Evolutionary conservation across 2,329 filamentous ascomycete genomes (phyloP), one percentile per base, ranked within the genome.

Genomic region (Myrmaecium sp.): DNA sequence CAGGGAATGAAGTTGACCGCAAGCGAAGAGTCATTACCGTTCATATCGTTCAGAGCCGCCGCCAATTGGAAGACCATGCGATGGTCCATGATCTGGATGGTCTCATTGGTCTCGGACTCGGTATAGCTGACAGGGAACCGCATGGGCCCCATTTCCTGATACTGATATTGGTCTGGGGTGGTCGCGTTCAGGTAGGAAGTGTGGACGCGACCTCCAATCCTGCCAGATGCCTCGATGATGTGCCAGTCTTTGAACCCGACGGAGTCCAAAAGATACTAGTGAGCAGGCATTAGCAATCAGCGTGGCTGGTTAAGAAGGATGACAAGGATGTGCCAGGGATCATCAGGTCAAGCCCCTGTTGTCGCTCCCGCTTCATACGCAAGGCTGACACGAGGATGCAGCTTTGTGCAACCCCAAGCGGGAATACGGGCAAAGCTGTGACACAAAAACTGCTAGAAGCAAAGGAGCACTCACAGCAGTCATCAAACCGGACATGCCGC

Each of bases 71-170:
- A 75, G 0, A 75, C 67, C 41, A 77, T 57, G 33, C 66, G 59
- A 39, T 74, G 69, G 36, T 76, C 72, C 6, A 62, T 60, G 34
- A 75, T 68, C 31, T 69, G 60, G 3, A 62, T 37, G 0, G 64
- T 72, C 37, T 65, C 56, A 34, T 70, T 69, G n/a, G 59, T 57
- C 15, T 54, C 53, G 2, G 58, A 42, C 34, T 66, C 59, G 2
- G 43, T 52, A 10, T 58, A 47, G 3, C 55, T 58, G 10, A 64
- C 54, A 0, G 72, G 71, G 35, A 76, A 69, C 2, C 70, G 54
- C 69, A 76, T 75, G 0, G 69, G 67, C 0, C 72, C 72, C 66
- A 64, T 63, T 41, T 75, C 72, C 38, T 75, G 69, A 42, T 77
- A 76, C 12, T 70, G 69, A 39, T 76, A 75, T 33, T 74, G 58